phyloP scores from a whole-genome alignment of 2,329 filamentous ascomycete genomes.

The Lojkania enalia region DNA sequence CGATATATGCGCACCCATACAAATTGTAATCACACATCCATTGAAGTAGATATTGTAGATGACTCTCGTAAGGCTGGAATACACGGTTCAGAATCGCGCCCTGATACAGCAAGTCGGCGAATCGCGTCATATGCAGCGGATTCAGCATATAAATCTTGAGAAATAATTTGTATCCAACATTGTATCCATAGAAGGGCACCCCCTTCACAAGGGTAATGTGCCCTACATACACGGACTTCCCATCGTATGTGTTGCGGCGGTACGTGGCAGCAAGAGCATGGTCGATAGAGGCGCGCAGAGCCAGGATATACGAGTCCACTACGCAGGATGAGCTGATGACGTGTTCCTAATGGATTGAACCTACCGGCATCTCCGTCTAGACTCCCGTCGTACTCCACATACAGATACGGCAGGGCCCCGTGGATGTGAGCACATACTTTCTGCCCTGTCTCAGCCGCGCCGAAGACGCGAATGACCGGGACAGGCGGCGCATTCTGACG shows the following conservation, averaged over 20 bases:
- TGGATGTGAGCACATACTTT: constrained; percentile 96
- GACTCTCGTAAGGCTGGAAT: constrained; percentile 92
- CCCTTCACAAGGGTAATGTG: constrained; percentile 92
- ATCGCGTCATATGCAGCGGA: constrained; percentile 80
- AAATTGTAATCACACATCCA: constrained; percentile 99
- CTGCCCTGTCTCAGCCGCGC: constrained; percentile 89
- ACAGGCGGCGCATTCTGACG: constrained; percentile 70
- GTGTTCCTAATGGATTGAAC: constrained; percentile 30
- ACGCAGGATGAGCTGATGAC: constrained; percentile 27
- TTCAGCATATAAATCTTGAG: constrained; percentile 95
- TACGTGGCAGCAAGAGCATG: constrained; percentile 87
- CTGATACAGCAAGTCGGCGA: constrained; percentile 84
- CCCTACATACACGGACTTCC: constrained; percentile 75
- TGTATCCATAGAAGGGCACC: constrained; percentile 92
- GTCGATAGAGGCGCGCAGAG: constrained; percentile 84
- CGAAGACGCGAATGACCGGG: constrained; percentile 87
- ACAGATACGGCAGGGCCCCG: constrained; percentile 95
- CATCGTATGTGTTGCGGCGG: constrained; percentile 71
- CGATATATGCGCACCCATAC: constrained; percentile 88
- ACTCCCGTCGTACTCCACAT: constrained; percentile 78
- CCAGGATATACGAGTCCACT: constrained; percentile 77
- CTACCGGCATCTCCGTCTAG: constrained; percentile 69
- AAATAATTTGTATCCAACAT: constrained; percentile 88
- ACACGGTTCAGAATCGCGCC: constrained; percentile 81
- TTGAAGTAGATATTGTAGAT: constrained; percentile 88